Base-by-base conservation (phyloP, 352 stramenopile genomes). In the Globisporangium takayamanum region DNA sequence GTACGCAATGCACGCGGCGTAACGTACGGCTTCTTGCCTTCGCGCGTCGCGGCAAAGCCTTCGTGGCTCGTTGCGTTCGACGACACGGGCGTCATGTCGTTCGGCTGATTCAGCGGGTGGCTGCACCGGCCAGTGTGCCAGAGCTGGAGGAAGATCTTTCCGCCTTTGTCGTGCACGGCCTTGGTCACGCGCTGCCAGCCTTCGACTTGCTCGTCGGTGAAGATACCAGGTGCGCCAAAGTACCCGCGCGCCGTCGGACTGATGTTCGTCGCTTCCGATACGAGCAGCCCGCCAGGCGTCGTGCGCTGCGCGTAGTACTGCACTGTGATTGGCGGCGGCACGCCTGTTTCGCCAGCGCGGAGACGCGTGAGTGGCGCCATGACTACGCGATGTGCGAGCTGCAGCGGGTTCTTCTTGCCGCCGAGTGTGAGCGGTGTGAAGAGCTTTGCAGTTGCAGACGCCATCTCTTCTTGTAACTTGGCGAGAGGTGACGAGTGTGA, bases 121-220 rank as follows among this genome's bases (percentile, higher is more conserved):
- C 74, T 62, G 36, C 78, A 64, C 28, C 88, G 76, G 28, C 88
- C 89, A 10, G 76, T 76, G 64, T 97, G 87, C 87, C 87, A 96
- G 10, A 97, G 65, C 67, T 97, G 87, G 16, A 76, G 50, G 51
- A 85, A 91, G 50, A 96, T 95, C 44, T 79, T 75, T 59, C 76
- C 84, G 22, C 72, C 70, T 44, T 91, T 88, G 10, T 63, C 69
- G 60, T 97, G 89, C 28, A 97, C 88, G 0, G 69, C 64, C 7
- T 84, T 59, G 0, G 75, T 81, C 14, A 91, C 64, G 20, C 59
- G 63, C 53, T 88, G 80, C 82, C 82, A 92, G 22, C 51, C 65
- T 5, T 73, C 55, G 37, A 80, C 36, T 46, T 93, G 83, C 20
- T 78, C 70, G 3, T 46, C 22, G 0, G 57, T 68, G 57, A 72